Evolutionary conservation across 768 basidiomycete genomes (phyloP), one percentile per base, ranked within the genome.

Genomic region (Pisolithus orientalis): DNA sequence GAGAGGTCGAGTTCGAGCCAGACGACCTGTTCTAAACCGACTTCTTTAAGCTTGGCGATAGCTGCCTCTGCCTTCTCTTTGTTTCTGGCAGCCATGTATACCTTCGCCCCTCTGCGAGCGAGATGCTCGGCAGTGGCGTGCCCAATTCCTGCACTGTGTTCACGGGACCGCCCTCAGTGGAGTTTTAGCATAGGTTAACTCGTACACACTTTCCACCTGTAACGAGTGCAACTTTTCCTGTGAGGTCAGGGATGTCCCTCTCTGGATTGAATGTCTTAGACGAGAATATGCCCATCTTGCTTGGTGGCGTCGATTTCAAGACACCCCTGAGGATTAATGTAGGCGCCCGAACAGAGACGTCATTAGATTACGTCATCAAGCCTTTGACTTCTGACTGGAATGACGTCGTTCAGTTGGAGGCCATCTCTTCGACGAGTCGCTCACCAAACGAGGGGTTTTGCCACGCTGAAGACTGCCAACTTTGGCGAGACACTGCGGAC

Each of bases 1-100:
- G 62, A 59, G 51, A 86, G 60, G 61, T 85, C 80, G 13, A 85
- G 69, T 39, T 76, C 69, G 11, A 81, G 57, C 72, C 72, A 82
- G 4, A 72, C 51, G 0, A 83, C 67, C 48, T 76, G 68, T 5
- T 58, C 71, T 1, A 79, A 56, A 0, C 77, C 80, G 39, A 77
- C 77, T 3, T 53, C 53, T 37, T 74, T 62, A 38, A 85, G 65
- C 29, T 67, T 61, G 25, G 65, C 68, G n/a, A 83, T 76, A 2
- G 81, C 81, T 6, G 61, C 74, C 21, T 62, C 69, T 7, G 77
- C 82, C 44, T 67, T 72, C 14, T 58, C 57, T 55, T 77, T 75
- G 55, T 70, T 73, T 16, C 82, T 73, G 6, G 79, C 76, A 0
- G 74, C 79, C 55, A 85, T 72, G 56, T 83, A 83, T 6, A 84